Evolutionary conservation across 2,329 filamentous ascomycete genomes (phyloP), one percentile per base, ranked within the genome.

Genomic region (Fusarium drepaniforme): DNA sequence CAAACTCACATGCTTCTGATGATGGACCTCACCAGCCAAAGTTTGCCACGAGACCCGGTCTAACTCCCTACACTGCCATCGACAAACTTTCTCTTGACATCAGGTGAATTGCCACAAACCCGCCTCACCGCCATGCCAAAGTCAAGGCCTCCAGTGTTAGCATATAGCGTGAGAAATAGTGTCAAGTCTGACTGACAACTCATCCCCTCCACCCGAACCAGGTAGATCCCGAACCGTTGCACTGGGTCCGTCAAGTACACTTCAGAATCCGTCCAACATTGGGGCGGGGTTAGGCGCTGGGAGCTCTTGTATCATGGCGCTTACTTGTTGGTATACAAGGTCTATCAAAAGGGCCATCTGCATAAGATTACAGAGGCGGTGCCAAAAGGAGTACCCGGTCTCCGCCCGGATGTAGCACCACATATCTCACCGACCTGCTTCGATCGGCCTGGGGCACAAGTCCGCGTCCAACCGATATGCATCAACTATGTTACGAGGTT

Each of bases 311-410:
- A 63, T 70, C 57, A 30, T 44, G 42, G 51, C 44, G 51, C 42
- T 58, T 64, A 51, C 64, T 62, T 62, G 66, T 67, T 75, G 62
- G 61, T 74, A 74, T 76, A 75, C 71, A 76, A 76, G 57, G 64
- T 78, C 76, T 78, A 76, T 74, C 66, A 57, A 58, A 63, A 46
- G 37, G 42, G 25, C 60, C 62, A 30, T 64, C 61, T 58, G 60
- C 51, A 66, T 67, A 76, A 66, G 64, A 64, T 42, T 71, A 75
- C 63, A 69, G 67, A 64, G 64, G 72, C 66, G 56, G 64, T 66
- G 62, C 66, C 66, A 67, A 37, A 37, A 51, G 40, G 70, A 16
- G n/a, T 38, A 28, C 37, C 28, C 56, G 35, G 53, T 30, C 33
- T 58, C 49, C 65, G 30, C 42, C 42, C 33, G 18, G 13, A 44